Evolutionary conservation across 768 basidiomycete species (phyloP), one percentile per base, ranked within the genome.

Genomic region (Tephrocybe sp.): DNA sequence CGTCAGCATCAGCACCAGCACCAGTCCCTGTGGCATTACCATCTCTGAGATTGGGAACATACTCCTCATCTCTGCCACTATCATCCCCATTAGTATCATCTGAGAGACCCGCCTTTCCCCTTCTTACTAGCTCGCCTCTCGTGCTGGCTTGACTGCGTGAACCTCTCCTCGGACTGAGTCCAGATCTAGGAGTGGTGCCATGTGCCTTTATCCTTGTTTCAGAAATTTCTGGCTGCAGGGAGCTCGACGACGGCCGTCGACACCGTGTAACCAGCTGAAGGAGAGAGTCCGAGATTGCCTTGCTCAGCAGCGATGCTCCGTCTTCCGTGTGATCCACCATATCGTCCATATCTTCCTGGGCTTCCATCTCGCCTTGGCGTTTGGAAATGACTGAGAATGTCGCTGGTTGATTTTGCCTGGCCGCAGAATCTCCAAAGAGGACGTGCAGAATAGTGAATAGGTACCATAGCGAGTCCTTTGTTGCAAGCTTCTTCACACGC

Each of bases 381-480:
- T 26, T 39, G 42, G 34, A 43, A 17, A 39, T 38, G 47, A 47
- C 35, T 13, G 39, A 43, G 46, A 34, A 22, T 30, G 46, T 39
- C 49, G 26, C 42, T 22, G 50, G 34, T 19, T 41, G 44, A 12
- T 39, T 43, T 16, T 34, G 19, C 19, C 33, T 13, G 35, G 22
- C 33, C 12, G 49, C 32, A 14, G 48, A 5, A 4, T 58, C 44
- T 49, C 45, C 55, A 58, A 71, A 67, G 32, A 75, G 52, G 48
- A 67, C 52, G 51, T 77, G 75, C 26, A 80, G 62, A 40, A 72
- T 53, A 34, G 67, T 68, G 58, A 78, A 81, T 26, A 80, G 65
- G 63, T 78, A 82, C 79, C 79, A 82, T 10, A 76, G 42, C 20
- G 76, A 56, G 54, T 82, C 80, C 53, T 79, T 79, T 39, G 64